phyloP scores from a whole-genome alignment of 2,329 filamentous ascomycete species.

The Xylaria sp. region DNA sequence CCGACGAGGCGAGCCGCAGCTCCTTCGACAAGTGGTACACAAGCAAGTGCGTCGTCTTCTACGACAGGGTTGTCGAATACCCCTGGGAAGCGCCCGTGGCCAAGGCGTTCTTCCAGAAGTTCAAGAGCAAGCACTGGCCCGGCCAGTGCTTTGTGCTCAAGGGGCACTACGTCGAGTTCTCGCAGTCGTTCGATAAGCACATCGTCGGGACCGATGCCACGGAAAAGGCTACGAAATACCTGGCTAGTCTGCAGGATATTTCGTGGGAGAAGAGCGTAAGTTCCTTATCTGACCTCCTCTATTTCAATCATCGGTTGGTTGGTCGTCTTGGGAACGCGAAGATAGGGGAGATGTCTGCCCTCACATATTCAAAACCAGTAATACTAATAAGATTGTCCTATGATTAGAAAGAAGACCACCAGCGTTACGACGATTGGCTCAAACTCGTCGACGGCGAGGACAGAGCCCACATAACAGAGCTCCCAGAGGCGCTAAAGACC shows the following conservation, averaged over 20 bases:
- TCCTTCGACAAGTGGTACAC: constrained; percentile 60
- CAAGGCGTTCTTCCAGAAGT: constrained; percentile 57
- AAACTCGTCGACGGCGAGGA: constrained; percentile 58
- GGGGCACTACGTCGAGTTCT: constrained; percentile 67
- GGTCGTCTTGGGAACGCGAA: neutral
- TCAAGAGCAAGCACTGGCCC: constrained; percentile 60
- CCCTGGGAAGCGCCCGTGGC: constrained; percentile 64
- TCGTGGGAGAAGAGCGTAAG: constrained; percentile 52
- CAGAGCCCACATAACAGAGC: constrained; percentile 52
- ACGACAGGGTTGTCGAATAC: constrained; percentile 62
- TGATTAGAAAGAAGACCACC: constrained; percentile 48
- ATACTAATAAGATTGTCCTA: neutral
- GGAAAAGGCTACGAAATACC: constrained; percentile 54
- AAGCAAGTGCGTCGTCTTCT: constrained; percentile 63
- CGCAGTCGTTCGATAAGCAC: constrained; percentile 62
- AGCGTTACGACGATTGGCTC: constrained; percentile 60
- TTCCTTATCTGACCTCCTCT: neutral
- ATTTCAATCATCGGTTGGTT: neutral
- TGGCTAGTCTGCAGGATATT: constrained; percentile 54
- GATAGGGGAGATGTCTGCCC: neutral
- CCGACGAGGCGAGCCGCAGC: constrained; percentile 60
- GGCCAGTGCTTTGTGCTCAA: constrained; percentile 66
- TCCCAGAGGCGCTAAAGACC: constrained; percentile 53
- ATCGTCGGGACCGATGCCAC: constrained; percentile 59
- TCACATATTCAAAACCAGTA: neutral